Evolutionary conservation across 2,329 filamentous ascomycete species (phyloP), one percentile per base, ranked within the genome.

Genomic region (Fusarium solani-melongenae): DNA sequence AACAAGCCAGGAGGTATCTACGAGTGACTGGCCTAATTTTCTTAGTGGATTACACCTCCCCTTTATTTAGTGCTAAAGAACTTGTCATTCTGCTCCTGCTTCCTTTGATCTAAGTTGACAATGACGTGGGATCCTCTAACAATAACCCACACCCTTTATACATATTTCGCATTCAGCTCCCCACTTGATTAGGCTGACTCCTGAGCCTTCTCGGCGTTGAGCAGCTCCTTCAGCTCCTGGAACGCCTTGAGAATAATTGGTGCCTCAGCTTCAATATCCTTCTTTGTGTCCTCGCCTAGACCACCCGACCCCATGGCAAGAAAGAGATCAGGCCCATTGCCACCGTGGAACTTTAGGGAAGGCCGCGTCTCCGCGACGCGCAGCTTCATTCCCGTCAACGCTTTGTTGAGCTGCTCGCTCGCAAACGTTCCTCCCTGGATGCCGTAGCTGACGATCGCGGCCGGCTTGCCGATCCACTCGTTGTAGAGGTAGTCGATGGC

Each of bases 401-500:
- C 51, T 3, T 27, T 27, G 1, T 68, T 44, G 2, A 75, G 46
- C 1, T 51, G 22, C 2, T 58, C 57, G 6, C 36, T 70, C 1
- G 72, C 63, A 4, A 46, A 1, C 0, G 9, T 61, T 1, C 72
- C 72, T n/a, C 69, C 72, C 3, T 38, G 11, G 5, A 75, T 73
- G 2, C 73, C 73, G 6, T 75, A 75, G 7, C 70, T 75, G 10
- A 75, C 38, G 2, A 75, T 55, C 6, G 64, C 15, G 5, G 62
- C 72, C 2, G 70, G 55, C 29, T 75, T 75, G 2, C 70, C 73
- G 3, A 49, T 39, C 70, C 88, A 91, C 76, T 91, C 89, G 73
- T 90, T 81, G 73, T 84, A 86, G 1, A 92, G 83, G 75, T 89
- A 91, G 77, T 92, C 90, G 64, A 92, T 84, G 7, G 90, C 89